Base-by-base conservation (phyloP, 306 rosid species). In the Acacia melanoxylon region DNA sequence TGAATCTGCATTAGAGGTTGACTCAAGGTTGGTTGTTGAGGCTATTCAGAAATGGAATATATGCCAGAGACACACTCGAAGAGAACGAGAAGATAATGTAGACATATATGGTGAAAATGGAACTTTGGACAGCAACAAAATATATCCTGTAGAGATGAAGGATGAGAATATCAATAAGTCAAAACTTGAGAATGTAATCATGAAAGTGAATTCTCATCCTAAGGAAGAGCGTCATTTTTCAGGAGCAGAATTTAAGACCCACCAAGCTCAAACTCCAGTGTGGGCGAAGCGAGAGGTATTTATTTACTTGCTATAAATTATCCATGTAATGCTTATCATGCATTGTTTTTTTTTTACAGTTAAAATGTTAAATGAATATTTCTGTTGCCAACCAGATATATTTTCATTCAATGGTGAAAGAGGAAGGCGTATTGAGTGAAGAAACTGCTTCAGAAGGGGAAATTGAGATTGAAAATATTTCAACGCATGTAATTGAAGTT, bases 221-320 rank as follows among this genome's bases (percentile, higher is more conserved):
- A 88, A 86, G 85, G 91, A 91, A 45, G 86, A 86, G 44, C 85
- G 84, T 68, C 89, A 88, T 66, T 91, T 93, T 77, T 88, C 98
- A 63, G 98, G 91, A 88, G 91, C 93, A 3, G 98, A 93, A 85
- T 85, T 93, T 82, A 93, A 84, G 84, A 93, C 89, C 89, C 97
- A 91, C 83, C 87, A 85, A 83, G 81, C 87, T 59, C 82, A 49
- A 44, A 84, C 70, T 74, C 92, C 91, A 48, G 48, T 93, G 80
- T 93, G 98, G 98, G 88, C 79, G 59, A 93, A 86, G 75, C 79
- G 84, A 31, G 90, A 86, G 97, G 97, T 93, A 45, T 37, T 44
- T 71, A 25, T 72, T 45, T 72, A 45, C 16, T 72, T 72, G 80
- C 31, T 71, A 52, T 24, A 61, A 37, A 59, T 24, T 63, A n/a